Conservation (phyloP, 176 grass and related monocot species). For the Musa acuminata region DNA sequence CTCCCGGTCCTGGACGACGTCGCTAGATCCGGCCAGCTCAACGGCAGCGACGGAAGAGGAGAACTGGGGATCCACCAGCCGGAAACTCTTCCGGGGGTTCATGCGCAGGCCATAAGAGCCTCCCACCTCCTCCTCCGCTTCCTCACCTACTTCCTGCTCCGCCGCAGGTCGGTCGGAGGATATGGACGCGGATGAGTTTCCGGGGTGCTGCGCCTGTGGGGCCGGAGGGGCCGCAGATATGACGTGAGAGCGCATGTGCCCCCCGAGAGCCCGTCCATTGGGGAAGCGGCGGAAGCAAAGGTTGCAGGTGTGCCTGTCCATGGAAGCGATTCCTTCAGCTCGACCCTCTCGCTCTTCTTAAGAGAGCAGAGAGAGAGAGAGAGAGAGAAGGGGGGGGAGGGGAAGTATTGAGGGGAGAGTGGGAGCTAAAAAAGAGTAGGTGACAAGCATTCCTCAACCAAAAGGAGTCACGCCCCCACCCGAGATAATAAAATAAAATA, state of each 20-base stretch:
- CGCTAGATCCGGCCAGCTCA: background rate
- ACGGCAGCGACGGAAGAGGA: background rate
- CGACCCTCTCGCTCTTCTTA: too few species aligned
- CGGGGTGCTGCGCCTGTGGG: background rate
- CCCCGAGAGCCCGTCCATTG: slow-evolving; percentile 67
- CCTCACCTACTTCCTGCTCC: background rate
- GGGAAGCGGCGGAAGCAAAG: slow-evolving; percentile 79
- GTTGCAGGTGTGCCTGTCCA: slow-evolving; percentile 85
- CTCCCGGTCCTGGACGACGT: slow-evolving; percentile 38
- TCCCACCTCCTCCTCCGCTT: background rate
- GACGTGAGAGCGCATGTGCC: slow-evolving; percentile 72
- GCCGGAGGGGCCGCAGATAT: background rate
- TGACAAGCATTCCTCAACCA: too few species aligned
- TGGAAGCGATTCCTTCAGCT: slow-evolving; percentile 15
- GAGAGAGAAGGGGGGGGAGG: too few species aligned
- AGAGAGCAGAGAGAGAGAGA: too few species aligned
- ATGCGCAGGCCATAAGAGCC: background rate
- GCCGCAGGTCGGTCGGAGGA: background rate
- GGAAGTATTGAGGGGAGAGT: too few species aligned
- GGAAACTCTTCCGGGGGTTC: slow-evolving; percentile 19
- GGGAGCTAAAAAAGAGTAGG: too few species aligned
- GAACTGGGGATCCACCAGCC: slow-evolving; percentile 21
- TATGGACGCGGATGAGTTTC: background rate
- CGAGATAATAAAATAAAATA: too few species aligned
- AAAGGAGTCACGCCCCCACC: too few species aligned